A percentile compares a stretch with the other conserved stretches of the same genome.
Evolutionary conservation across 257 asterid species (phyloP).

Genomic region (Solanum medicagineum): DNA sequence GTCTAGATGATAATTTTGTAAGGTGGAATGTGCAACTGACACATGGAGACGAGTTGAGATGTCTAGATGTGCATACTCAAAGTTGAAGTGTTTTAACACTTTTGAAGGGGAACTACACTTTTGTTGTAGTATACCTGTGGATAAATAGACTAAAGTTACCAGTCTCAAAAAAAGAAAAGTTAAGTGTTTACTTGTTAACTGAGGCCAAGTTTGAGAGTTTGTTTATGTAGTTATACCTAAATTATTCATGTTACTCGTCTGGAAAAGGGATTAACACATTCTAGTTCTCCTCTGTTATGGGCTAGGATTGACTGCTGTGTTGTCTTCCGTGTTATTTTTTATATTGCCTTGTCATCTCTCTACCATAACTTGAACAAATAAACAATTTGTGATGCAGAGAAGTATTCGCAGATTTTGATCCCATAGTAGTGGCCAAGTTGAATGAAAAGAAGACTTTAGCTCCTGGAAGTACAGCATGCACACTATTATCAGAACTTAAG

Average conservation of each 20-base stretch:
- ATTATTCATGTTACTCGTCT: neutral
- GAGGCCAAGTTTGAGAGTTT: neutral
- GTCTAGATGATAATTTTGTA: neutral
- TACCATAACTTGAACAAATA: neutral
- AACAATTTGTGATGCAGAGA: constrained; percentile 44
- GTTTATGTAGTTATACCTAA: neutral
- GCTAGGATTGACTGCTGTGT: neutral
- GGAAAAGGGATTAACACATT: neutral
- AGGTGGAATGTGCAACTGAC: neutral
- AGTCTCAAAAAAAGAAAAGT: no score
- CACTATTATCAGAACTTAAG: constrained; percentile 78
- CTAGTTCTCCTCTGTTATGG: neutral
- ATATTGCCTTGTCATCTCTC: neutral
- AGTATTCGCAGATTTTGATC: constrained; percentile 75
- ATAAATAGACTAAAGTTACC: no score
- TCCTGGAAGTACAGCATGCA: constrained; percentile 63
- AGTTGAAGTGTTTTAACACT: neutral
- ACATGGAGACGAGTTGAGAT: neutral
- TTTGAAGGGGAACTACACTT: no score
- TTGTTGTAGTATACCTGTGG: no score
- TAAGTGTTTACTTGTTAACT: neutral
- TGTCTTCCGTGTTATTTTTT: neutral
- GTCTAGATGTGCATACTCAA: neutral
- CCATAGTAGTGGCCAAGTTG: constrained; percentile 68
- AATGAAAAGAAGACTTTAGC: constrained; percentile 71